Evolutionary conservation across 2,329 filamentous ascomycete genomes (phyloP).

Genomic region (Plenodomus tracheiphilus): DNA sequence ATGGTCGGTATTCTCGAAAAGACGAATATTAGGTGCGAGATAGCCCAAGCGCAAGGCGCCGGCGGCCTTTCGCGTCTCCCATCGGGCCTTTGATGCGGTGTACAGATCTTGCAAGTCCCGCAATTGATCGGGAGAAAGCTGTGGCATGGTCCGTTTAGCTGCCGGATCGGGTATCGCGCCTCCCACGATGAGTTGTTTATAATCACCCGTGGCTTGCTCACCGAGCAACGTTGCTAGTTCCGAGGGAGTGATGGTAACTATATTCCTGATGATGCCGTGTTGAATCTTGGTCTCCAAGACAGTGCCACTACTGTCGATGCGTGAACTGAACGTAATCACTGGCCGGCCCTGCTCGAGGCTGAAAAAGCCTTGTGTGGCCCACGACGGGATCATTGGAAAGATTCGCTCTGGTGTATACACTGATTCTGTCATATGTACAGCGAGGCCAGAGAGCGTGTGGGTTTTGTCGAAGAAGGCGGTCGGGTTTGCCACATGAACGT

Average conservation of each 20-base stretch:
- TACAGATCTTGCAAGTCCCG: slow-evolving; percentile 43
- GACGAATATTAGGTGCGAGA: slow-evolving; percentile 31
- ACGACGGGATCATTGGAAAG: slow-evolving; percentile 61
- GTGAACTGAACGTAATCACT: slow-evolving; percentile 63
- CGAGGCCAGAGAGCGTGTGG: slow-evolving; percentile 62
- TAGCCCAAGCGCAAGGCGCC: slow-evolving; percentile 45
- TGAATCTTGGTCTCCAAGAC: slow-evolving; percentile 59
- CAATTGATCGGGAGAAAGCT: slow-evolving; percentile 25
- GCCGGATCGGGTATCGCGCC: slow-evolving; percentile 13
- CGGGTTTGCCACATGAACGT: slow-evolving; percentile 78
- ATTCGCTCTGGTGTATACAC: slow-evolving; percentile 61
- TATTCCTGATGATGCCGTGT: slow-evolving; percentile 58
- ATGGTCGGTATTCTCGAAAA: slow-evolving; percentile 38
- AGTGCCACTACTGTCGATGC: slow-evolving; percentile 55
- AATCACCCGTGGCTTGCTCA: slow-evolving; percentile 34
- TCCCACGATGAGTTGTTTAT: slow-evolving; percentile 30
- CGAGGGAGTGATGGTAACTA: slow-evolving; percentile 56
- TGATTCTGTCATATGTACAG: slow-evolving; percentile 61
- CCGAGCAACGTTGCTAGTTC: slow-evolving; percentile 36
- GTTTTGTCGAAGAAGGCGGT: slow-evolving; percentile 68
- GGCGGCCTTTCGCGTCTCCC: slow-evolving; percentile 35
- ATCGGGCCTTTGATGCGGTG: slow-evolving; percentile 39
- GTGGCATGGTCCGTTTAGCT: slow-evolving; percentile 7
- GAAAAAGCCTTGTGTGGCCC: slow-evolving; percentile 55
- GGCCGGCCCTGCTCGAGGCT: slow-evolving; percentile 59